Conservation (phyloP, 1,284 basidiomycete genomes). For the Melampsora americana region DNA sequence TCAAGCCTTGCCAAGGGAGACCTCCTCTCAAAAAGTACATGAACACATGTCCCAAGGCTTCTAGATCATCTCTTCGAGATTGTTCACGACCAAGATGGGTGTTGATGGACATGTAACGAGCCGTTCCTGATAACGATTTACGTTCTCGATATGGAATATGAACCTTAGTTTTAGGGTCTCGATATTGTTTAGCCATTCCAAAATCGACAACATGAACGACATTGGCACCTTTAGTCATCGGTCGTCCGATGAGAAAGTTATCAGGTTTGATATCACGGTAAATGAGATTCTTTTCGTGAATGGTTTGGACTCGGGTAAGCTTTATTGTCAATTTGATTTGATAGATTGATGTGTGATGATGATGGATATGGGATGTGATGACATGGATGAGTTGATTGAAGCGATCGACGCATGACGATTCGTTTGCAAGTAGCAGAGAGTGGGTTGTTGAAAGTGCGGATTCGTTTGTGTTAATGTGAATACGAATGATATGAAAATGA, state of each 20-base stretch:
- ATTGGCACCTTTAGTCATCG: conserved; percentile 79
- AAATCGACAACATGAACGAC: conserved; percentile 86
- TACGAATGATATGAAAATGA: too few species aligned
- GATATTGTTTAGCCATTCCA: conserved; percentile 96
- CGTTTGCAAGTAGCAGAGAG: not conserved
- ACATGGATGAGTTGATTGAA: not conserved
- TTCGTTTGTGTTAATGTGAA: too few species aligned
- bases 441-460: too few species aligned
- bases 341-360: not conserved
- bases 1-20: conserved; percentile 92
- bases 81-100: conserved; percentile 93
- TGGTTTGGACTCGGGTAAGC: conserved; percentile 85
- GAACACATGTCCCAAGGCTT: conserved; percentile 92
- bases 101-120: conserved; percentile 96
- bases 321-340: conserved; percentile 51
- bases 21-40: conserved; percentile 93
- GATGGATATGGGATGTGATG: not conserved
- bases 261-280: conserved; percentile 98
- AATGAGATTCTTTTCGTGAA: conserved; percentile 95
- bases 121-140: conserved; percentile 82
- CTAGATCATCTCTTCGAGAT: conserved; percentile 87
- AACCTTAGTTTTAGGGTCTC: conserved; percentile 93
- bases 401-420: not conserved
- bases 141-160: conserved; percentile 95
- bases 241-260: conserved; percentile 89